phyloP scores from a whole-genome alignment of 495 filamentous ascomycete species.

The Penicillium verhagenii region DNA sequence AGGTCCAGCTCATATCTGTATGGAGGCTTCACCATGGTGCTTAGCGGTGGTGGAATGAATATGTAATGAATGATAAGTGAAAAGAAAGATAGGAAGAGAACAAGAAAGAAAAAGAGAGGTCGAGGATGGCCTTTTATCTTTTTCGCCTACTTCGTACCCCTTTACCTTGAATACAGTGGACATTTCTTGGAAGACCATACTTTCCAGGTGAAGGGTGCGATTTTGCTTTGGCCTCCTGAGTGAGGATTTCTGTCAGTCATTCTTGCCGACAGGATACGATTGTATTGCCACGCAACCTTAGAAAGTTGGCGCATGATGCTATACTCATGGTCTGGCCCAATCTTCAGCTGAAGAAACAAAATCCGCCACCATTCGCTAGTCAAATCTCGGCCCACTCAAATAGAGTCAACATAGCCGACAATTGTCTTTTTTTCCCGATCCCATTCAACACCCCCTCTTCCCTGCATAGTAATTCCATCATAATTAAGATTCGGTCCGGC shows the following conservation, averaged over 20 bases:
- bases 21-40: background rate
- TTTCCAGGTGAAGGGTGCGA: too few relatives aligned
- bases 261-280: too few relatives aligned
- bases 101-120: background rate
- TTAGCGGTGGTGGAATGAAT: background rate
- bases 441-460: background rate
- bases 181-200: background rate
- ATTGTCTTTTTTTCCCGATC: background rate
- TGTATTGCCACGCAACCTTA: too few relatives aligned
- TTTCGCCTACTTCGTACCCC: background rate
- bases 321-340: too few relatives aligned
- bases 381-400: background rate
- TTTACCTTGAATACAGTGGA: background rate
- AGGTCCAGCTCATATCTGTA: background rate
- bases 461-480: background rate
- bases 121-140: background rate
- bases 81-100: background rate
- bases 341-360: background rate
- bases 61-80: background rate
- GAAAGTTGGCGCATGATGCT: too few relatives aligned
- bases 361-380: background rate
- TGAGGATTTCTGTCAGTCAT: too few relatives aligned
- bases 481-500: background rate
- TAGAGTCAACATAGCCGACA: background rate
- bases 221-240: too few relatives aligned